A percentile compares a stretch with the other conserved stretches of the same genome.
These are phyloP conservation scores for Zygotorulaspora mrakii DNA, from an alignment of 1,139 yeast species.

Conservation along the genomic window DNA sequence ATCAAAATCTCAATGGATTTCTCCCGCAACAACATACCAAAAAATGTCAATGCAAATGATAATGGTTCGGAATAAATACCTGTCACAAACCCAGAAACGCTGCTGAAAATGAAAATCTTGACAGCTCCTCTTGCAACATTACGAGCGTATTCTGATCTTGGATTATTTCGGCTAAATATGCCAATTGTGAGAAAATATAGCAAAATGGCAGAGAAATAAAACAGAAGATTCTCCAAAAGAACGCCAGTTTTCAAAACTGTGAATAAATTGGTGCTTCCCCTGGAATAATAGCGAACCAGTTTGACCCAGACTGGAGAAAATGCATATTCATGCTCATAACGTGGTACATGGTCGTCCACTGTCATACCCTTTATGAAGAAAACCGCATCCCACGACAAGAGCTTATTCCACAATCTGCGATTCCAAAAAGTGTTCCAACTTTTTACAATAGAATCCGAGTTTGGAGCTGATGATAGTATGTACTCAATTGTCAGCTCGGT, in stretches of 20 bases:
- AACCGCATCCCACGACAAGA: slow-evolving; percentile 83
- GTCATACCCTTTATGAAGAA: slow-evolving; percentile 54
- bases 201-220: slow-evolving; percentile 47
- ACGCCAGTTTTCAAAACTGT: slow-evolving; percentile 45
- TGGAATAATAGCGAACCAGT: slow-evolving; percentile 38
- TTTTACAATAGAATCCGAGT: not conserved
- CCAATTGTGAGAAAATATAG: slow-evolving; percentile 49
- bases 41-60: slow-evolving; percentile 62
- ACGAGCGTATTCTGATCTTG: slow-evolving; percentile 12
- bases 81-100: slow-evolving; percentile 77
- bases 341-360: slow-evolving; percentile 46
- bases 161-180: slow-evolving; percentile 35
- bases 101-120: slow-evolving; percentile 55
- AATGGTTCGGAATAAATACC: slow-evolving; percentile 76
- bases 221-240: slow-evolving; percentile 50
- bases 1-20: slow-evolving; percentile 24
- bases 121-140: slow-evolving; percentile 36
- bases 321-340: slow-evolving; percentile 86
- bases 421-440: slow-evolving; percentile 19
- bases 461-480: slow-evolving; percentile 4
- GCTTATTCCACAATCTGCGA: slow-evolving; percentile 41
- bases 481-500: slow-evolving; percentile 37
- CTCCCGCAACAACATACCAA: slow-evolving; percentile 54
- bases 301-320: slow-evolving; percentile 79
- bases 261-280: slow-evolving; percentile 39